phyloP scores from a whole-genome alignment of 495 filamentous ascomycete species.

The Tetracladium setigerum region DNA sequence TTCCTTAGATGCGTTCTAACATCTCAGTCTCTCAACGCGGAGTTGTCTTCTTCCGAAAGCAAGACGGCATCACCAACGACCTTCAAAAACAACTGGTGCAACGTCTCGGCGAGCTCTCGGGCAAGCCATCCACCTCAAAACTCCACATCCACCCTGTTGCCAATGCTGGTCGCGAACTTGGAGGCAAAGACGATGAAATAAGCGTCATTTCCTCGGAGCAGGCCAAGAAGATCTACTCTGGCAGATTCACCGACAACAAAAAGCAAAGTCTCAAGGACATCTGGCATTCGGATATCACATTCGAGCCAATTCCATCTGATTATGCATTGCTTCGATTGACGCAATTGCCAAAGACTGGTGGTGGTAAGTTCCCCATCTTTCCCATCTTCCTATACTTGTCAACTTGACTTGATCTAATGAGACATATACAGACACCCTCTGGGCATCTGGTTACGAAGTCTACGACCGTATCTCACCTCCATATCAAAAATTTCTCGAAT shows the following conservation, averaged over 20 bases:
- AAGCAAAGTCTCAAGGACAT: slow-evolving; percentile 36
- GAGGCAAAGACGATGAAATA: slow-evolving; percentile 60
- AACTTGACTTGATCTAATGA: background rate
- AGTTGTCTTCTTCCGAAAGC: slow-evolving; percentile 76
- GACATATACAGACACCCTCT: slow-evolving; percentile 42
- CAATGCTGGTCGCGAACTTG: slow-evolving; percentile 44
- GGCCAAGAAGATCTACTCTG: slow-evolving; percentile 47
- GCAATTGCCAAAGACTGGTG: slow-evolving; percentile 58
- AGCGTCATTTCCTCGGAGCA: slow-evolving; percentile 60
- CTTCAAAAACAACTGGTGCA: slow-evolving; percentile 64
- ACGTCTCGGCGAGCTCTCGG: slow-evolving; percentile 57
- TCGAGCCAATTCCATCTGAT: slow-evolving; percentile 59
- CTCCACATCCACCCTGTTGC: slow-evolving; percentile 68
- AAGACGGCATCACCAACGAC: slow-evolving; percentile 57
- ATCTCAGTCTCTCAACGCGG: slow-evolving; percentile 60
- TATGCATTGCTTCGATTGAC: slow-evolving; percentile 56
- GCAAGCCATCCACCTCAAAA: slow-evolving; percentile 55
- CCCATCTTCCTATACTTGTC: background rate
- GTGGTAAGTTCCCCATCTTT: slow-evolving; percentile 29
- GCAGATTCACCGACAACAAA: slow-evolving; percentile 18
- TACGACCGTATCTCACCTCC: slow-evolving; percentile 66
- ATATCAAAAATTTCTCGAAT: slow-evolving; percentile 59
- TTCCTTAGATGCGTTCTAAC: slow-evolving; percentile 1
- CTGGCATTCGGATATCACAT: slow-evolving; percentile 66
- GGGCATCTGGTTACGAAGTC: slow-evolving; percentile 71